Evolutionary conservation across 2,329 filamentous ascomycete species (phyloP).

Genomic region (Neonectria neomacrospora): DNA sequence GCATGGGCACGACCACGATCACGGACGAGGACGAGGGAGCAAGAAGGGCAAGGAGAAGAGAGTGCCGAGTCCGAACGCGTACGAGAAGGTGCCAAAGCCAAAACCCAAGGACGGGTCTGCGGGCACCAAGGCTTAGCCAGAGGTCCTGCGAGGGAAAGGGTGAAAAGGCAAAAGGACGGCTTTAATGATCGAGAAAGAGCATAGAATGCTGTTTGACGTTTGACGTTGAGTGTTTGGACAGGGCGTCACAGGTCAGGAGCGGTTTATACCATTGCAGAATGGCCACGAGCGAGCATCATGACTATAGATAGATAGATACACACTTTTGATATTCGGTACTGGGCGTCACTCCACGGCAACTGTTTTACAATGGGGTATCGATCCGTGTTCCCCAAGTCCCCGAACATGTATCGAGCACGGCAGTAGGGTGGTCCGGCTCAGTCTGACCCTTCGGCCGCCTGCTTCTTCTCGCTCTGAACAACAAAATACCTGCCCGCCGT

Average conservation of each 20-base stretch:
- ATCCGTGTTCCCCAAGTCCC: background rate
- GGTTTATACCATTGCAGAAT: slow-evolving; percentile 11
- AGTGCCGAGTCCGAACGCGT: slow-evolving; percentile 79
- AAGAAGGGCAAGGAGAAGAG: slow-evolving; percentile 53
- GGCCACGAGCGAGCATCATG: slow-evolving; percentile 22
- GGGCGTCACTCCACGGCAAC: background rate
- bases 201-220: slow-evolving; percentile 19
- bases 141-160: background rate
- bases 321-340: slow-evolving; percentile 9
- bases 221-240: background rate
- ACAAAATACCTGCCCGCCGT: slow-evolving; percentile 81
- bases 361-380: slow-evolving; percentile 35
- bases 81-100: slow-evolving; percentile 75
- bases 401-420: background rate
- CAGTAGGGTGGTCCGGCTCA: slow-evolving; percentile 7
- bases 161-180: slow-evolving; percentile 8
- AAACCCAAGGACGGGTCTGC: slow-evolving; percentile 49
- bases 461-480: slow-evolving; percentile 70
- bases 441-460: slow-evolving; percentile 38
- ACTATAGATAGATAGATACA: slow-evolving; percentile 17
- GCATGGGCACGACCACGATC: slow-evolving; percentile 47
- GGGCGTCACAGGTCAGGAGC: slow-evolving; percentile 1
- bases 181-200: slow-evolving; percentile 23
- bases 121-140: slow-evolving; percentile 38
- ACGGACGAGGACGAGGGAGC: slow-evolving; percentile 46